Evolutionary conservation across 805 yeast species (phyloP).

Genomic region (Diddensiella transvaalensis): DNA sequence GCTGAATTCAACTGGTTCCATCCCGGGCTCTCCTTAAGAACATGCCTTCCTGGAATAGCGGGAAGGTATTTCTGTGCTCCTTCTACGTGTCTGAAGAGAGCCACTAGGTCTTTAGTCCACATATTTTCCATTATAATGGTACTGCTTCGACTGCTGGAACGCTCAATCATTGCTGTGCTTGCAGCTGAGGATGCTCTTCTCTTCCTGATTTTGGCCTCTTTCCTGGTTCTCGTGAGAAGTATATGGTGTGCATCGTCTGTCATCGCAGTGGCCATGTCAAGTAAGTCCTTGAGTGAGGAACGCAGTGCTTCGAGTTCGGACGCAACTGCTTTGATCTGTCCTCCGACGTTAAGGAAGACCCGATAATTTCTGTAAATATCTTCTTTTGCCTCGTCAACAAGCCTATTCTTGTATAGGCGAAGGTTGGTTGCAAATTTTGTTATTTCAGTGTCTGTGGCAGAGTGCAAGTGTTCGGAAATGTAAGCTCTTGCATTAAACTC

Average conservation of each 20-base stretch:
- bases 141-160: slow-evolving; percentile 47
- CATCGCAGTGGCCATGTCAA: slow-evolving; percentile 57
- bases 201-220: background rate
- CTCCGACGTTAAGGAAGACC: slow-evolving; percentile 33
- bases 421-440: slow-evolving; percentile 63
- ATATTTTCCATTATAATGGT: slow-evolving; percentile 69
- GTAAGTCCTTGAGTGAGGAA: slow-evolving; percentile 54
- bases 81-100: slow-evolving; percentile 76
- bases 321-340: slow-evolving; percentile 60
- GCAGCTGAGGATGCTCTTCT: slow-evolving; percentile 12
- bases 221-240: background rate
- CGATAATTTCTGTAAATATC: slow-evolving; percentile 31
- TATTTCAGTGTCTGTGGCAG: slow-evolving; percentile 68
- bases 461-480: slow-evolving; percentile 49
- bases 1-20: slow-evolving; percentile 87
- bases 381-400: slow-evolving; percentile 27
- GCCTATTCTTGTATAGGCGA: slow-evolving; percentile 40
- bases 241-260: slow-evolving; percentile 54
- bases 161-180: slow-evolving; percentile 11
- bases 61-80: slow-evolving; percentile 83
- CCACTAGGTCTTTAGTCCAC: slow-evolving; percentile 73
- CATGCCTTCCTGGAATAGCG: slow-evolving; percentile 73
- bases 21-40: slow-evolving; percentile 70
- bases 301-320: slow-evolving; percentile 61
- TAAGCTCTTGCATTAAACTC: slow-evolving; percentile 47